Evolutionary conservation across 1,139 yeast species (phyloP).

Genomic region (Sugiyamaella neomexicana): DNA sequence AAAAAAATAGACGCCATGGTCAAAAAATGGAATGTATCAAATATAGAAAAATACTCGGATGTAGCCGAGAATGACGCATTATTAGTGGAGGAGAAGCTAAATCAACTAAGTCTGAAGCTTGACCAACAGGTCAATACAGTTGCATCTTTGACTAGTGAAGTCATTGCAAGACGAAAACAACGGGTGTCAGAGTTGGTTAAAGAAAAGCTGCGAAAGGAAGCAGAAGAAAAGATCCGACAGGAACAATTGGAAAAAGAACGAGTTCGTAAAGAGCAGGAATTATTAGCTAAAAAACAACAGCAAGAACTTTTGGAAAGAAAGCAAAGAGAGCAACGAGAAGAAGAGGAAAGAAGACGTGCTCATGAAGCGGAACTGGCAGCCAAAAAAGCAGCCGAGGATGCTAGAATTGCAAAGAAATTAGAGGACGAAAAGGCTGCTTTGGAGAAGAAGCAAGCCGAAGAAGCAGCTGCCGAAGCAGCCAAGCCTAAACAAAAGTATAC

Average conservation of each 20-base stretch:
- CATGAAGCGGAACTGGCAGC: conserved; percentile 30
- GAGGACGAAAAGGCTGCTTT: conserved; percentile 22
- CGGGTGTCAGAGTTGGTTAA: conserved; percentile 14
- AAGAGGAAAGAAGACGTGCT: conserved; percentile 28
- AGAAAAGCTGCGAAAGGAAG: conserved; percentile 24
- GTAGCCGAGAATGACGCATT: neutral
- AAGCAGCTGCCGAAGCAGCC: conserved; percentile 27
- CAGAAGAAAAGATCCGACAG: conserved; percentile 21
- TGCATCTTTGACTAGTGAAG: neutral
- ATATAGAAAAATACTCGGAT: conserved; percentile 1
- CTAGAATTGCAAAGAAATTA: conserved; percentile 16
- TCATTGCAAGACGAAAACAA: conserved; percentile 19
- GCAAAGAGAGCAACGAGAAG: conserved; percentile 28
- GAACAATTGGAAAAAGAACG: conserved; percentile 29
- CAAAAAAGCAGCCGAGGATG: conserved; percentile 27
- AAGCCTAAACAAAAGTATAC: conserved; percentile 20
- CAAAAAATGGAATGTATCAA: conserved; percentile 7
- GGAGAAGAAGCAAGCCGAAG: conserved; percentile 21
- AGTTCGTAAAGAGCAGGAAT: conserved; percentile 29
- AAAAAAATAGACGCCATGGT: conserved; percentile 9
- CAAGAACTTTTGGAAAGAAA: conserved; percentile 26
- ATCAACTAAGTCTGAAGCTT: neutral
- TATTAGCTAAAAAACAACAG: conserved; percentile 26
- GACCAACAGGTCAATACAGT: neutral
- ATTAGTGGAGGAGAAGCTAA: neutral